Percentiles rank a stretch among this genome's conserved stretches.
Conservation (phyloP, 805 yeast genomes). For the Metschnikowia lachancei region DNA sequence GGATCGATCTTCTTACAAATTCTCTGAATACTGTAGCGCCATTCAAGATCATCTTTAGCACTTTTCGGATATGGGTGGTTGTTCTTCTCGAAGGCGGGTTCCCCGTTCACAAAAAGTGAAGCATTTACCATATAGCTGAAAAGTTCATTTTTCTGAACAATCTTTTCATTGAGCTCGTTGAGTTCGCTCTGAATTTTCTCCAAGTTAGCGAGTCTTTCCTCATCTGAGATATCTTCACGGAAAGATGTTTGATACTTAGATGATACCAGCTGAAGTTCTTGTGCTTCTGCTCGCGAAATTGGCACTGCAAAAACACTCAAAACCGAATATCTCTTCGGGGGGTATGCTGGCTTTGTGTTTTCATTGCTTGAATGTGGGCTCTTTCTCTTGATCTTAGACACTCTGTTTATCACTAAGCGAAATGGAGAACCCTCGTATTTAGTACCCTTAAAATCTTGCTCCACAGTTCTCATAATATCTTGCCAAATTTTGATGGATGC, state of each 20-base stretch:
- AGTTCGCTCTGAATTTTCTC: conserved; percentile 26
- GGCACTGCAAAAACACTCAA: conserved; percentile 34
- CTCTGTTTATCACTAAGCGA: conserved; percentile 28
- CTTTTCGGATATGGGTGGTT: conserved; percentile 27
- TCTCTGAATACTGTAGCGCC: conserved; percentile 22
- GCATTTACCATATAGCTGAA: conserved; percentile 25
- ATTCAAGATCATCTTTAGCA: conserved; percentile 22
- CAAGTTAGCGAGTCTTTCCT: conserved; percentile 25
- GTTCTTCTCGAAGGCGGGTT: conserved; percentile 5
- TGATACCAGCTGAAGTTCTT: conserved; percentile 27
- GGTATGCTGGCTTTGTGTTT: not conserved
- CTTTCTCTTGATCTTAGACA: not conserved
- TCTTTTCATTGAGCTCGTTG: conserved; percentile 24
- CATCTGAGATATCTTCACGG: conserved; percentile 24
- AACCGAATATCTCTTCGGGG: conserved; percentile 9
- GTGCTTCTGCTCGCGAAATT: conserved; percentile 21
- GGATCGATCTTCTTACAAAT: conserved; percentile 2
- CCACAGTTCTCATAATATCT: conserved; percentile 27
- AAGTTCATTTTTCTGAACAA: conserved; percentile 21
- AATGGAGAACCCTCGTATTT: conserved; percentile 23
- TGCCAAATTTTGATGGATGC: conserved; percentile 26
- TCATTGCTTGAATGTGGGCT: not conserved
- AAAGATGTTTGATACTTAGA: conserved; percentile 32
- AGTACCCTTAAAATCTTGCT: conserved; percentile 25
- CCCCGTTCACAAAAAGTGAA: conserved; percentile 20